Percentiles rank a stretch among this genome's conserved stretches.
These are phyloP conservation scores for Draba incana DNA, from an alignment of 345 rosid species.

Conservation along the genomic window DNA sequence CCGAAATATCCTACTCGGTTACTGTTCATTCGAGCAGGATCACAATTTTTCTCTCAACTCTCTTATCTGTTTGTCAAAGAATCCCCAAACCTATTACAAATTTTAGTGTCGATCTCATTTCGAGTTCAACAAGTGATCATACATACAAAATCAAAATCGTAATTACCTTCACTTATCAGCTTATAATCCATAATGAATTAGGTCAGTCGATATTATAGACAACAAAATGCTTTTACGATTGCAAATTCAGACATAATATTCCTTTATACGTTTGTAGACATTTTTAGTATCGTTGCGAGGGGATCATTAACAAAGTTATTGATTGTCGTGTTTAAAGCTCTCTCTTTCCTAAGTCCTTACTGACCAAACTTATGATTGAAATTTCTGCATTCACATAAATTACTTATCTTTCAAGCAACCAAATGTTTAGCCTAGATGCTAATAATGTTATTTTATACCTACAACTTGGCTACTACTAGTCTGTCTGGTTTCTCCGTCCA, in stretches of 20 bases:
- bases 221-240: no score
- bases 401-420: constrained; percentile 41
- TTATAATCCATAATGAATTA: no score
- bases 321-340: constrained; percentile 24
- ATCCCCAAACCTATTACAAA: no score
- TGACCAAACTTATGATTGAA: constrained; percentile 34
- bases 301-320: constrained; percentile 35
- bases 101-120: no score
- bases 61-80: no score
- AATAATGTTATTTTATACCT: constrained; percentile 32
- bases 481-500: constrained; percentile 13
- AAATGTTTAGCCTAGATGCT: constrained; percentile 24
- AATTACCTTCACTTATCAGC: no score
- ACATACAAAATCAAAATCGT: no score
- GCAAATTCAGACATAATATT: neutral
- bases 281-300: constrained; percentile 3
- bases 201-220: no score
- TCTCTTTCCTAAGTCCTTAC: constrained; percentile 5
- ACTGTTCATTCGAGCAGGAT: no score
- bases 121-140: no score
- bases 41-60: no score
- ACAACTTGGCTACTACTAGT: constrained; percentile 43
- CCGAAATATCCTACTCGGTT: no score
- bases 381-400: constrained; percentile 29
- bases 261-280: constrained; percentile 11